Percentiles rank a stretch among this genome's conserved stretches.
phyloP scores from a whole-genome alignment of 768 basidiomycete genomes.

The Suillus cothurnatus region DNA sequence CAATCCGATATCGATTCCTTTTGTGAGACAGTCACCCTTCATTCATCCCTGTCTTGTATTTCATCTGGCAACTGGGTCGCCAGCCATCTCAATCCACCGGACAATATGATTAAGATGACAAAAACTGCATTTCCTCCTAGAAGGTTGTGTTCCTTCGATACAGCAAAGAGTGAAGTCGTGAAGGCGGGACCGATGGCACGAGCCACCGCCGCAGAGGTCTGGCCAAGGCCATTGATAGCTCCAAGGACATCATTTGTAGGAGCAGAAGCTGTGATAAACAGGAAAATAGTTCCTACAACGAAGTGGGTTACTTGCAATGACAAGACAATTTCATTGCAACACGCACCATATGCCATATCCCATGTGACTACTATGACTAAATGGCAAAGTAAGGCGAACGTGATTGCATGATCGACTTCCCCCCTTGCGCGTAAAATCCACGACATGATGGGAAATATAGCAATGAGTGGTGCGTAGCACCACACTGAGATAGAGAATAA shows the following conservation, averaged over 20 bases:
- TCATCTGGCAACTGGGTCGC: slow-evolving; percentile 28
- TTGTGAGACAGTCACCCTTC: background rate
- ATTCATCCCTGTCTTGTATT: slow-evolving; percentile 37
- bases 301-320: slow-evolving; percentile 6
- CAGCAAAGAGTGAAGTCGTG: slow-evolving; percentile 52
- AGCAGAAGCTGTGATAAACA: slow-evolving; percentile 54
- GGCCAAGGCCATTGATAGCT: slow-evolving; percentile 58
- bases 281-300: slow-evolving; percentile 48
- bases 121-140: slow-evolving; percentile 56
- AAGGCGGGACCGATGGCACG: slow-evolving; percentile 53
- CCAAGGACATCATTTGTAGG: slow-evolving; percentile 58
- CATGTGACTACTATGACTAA: slow-evolving; percentile 29
- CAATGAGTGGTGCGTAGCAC: slow-evolving; percentile 41
- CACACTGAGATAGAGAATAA: slow-evolving; percentile 42
- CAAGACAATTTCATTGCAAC: background rate
- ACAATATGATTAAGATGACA: slow-evolving; percentile 38
- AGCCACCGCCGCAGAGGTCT: slow-evolving; percentile 47
- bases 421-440: slow-evolving; percentile 33
- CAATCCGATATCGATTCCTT: background rate
- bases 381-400: slow-evolving; percentile 37
- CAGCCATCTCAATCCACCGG: slow-evolving; percentile 25
- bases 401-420: slow-evolving; percentile 31
- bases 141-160: slow-evolving; percentile 49
- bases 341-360: slow-evolving; percentile 47
- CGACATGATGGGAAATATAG: slow-evolving; percentile 49